These are phyloP conservation scores for Lipomyces sp. DNA, from an alignment of 805 yeast genomes.

Conservation along the genomic window DNA sequence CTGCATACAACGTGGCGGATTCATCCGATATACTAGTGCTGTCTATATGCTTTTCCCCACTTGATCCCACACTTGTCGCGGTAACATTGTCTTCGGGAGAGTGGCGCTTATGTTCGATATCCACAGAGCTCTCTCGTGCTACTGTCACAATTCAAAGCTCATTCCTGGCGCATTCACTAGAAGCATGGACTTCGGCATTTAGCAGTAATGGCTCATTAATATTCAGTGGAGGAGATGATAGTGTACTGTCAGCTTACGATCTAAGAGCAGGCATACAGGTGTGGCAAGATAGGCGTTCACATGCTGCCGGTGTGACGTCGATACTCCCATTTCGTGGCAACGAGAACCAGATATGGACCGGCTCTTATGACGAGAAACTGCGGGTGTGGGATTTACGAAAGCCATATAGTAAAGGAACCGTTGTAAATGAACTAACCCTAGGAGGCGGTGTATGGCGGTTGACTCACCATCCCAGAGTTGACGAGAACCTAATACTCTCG, in stretches of 20 bases:
- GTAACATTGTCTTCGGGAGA: slow-evolving; percentile 75
- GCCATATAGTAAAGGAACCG: slow-evolving; percentile 50
- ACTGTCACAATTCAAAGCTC: neutral
- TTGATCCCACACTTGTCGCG: slow-evolving; percentile 47
- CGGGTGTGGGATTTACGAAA: slow-evolving; percentile 68
- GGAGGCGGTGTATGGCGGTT: slow-evolving; percentile 98
- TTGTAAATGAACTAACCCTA: slow-evolving; percentile 54
- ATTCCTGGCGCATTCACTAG: slow-evolving; percentile 60
- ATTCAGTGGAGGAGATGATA: slow-evolving; percentile 88
- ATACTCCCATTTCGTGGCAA: slow-evolving; percentile 57
- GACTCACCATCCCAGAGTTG: slow-evolving; percentile 57
- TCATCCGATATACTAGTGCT: slow-evolving; percentile 47
- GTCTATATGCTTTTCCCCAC: slow-evolving; percentile 63
- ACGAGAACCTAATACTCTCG: slow-evolving; percentile 52
- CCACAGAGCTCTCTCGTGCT: neutral
- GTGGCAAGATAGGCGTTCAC: slow-evolving; percentile 56
- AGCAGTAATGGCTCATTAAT: slow-evolving; percentile 55
- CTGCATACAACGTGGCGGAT: slow-evolving; percentile 14
- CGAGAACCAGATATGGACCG: slow-evolving; percentile 72
- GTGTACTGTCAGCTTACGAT: slow-evolving; percentile 55
- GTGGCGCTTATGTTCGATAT: slow-evolving; percentile 41
- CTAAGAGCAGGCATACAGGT: slow-evolving; percentile 33
- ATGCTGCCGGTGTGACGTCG: slow-evolving; percentile 90
- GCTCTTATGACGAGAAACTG: slow-evolving; percentile 86
- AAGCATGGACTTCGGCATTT: slow-evolving; percentile 87